Conservation (phyloP, 192 early-diverging fungal genomes). For the Jimgerdemannia flammicorona region DNA sequence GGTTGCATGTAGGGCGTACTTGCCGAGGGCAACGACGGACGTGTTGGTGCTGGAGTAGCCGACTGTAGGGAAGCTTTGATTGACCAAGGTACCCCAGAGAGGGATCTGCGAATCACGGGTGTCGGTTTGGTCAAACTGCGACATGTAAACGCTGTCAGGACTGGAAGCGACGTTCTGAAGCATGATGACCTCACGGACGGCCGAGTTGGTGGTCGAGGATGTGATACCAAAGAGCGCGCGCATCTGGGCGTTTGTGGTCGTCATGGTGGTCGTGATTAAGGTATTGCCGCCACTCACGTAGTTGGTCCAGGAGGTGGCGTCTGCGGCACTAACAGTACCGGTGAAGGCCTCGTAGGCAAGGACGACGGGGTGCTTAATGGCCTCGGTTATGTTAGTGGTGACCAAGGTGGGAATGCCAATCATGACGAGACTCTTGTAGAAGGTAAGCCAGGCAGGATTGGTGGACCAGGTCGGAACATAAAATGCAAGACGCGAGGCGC, state of each 20-base stretch:
- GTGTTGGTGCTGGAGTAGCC: not conserved
- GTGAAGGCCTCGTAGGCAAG: slow-evolving; percentile 12
- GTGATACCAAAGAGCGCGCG: slow-evolving; percentile 7
- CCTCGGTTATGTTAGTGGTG: slow-evolving; percentile 11
- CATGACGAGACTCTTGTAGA: slow-evolving; percentile 15
- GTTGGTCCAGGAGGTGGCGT: slow-evolving; percentile 4
- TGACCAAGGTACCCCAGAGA: not conserved
- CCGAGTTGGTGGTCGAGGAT: not conserved
- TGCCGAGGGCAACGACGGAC: too few species aligned
- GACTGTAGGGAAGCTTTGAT: not conserved
- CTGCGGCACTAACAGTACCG: slow-evolving; percentile 1
- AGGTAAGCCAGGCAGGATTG: slow-evolving; percentile 17
- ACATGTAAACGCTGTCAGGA: not conserved
- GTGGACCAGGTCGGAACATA: slow-evolving; percentile 13
- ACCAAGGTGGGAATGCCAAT: slow-evolving; percentile 16
- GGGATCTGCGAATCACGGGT: not conserved
- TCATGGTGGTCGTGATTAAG: slow-evolving; percentile 16
- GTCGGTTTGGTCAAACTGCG: slow-evolving; percentile 3
- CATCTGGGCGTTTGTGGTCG: slow-evolving; percentile 3
- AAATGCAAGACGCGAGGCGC: slow-evolving; percentile 8
- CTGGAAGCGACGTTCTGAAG: not conserved
- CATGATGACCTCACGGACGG: not conserved
- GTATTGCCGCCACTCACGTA: slow-evolving; percentile 13
- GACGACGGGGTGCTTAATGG: slow-evolving; percentile 3
- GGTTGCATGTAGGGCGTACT: too few species aligned